A percentile compares a stretch with the other conserved stretches of the same genome.
These are phyloP conservation scores for Calonectria pauciramosa DNA, from an alignment of 2,329 filamentous ascomycete species.

Conservation along the genomic window DNA sequence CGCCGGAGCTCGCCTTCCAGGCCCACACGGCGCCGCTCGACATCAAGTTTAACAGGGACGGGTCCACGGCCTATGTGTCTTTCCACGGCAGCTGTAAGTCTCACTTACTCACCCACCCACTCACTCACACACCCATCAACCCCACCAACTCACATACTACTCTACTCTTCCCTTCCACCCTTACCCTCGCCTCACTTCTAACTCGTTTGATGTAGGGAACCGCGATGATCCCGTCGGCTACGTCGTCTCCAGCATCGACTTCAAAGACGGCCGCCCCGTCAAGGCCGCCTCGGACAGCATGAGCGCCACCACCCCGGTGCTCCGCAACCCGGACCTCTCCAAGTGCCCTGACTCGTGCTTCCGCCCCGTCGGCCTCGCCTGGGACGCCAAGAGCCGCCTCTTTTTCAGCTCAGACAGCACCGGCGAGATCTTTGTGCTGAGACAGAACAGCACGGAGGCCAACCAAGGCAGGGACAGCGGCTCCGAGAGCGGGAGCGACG, in stretches of 20 bases:
- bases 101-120: neutral
- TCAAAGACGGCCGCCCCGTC: constrained; percentile 58
- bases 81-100: constrained; percentile 80
- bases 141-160: neutral
- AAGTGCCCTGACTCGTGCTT: constrained; percentile 71
- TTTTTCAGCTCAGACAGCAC: constrained; percentile 75
- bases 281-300: constrained; percentile 56
- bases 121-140: neutral
- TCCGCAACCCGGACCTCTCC: constrained; percentile 67
- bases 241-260: constrained; percentile 57
- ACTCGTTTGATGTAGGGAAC: constrained; percentile 51
- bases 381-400: constrained; percentile 65
- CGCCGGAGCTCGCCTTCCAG: constrained; percentile 69
- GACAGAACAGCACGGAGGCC: constrained; percentile 24
- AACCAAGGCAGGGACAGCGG: constrained; percentile 19
- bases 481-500: constrained; percentile 24
- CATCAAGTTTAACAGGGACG: constrained; percentile 73
- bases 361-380: constrained; percentile 71
- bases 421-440: constrained; percentile 74
- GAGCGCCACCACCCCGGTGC: constrained; percentile 63
- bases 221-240: constrained; percentile 61
- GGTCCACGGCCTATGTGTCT: constrained; percentile 73
- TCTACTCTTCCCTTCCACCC: neutral
- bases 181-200: neutral
- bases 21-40: constrained; percentile 81